Percentiles rank a stretch among this genome's conserved stretches.
Conservation (phyloP, 192 early-diverging fungal genomes). For the Dissophora globulifera region DNA sequence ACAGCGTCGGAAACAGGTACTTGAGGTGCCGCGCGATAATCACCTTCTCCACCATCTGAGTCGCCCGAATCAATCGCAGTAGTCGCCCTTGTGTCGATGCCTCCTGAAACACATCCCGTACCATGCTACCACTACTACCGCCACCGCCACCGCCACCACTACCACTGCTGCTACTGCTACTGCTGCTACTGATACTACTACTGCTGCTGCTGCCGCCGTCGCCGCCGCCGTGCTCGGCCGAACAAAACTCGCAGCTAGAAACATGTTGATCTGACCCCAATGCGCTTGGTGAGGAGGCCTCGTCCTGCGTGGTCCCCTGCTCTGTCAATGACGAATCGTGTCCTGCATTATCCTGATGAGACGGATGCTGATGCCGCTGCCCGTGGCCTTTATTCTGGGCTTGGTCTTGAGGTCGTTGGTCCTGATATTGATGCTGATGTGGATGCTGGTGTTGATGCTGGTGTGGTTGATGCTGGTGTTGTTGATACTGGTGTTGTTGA, state of each 20-base stretch:
- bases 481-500: slow-evolving; percentile 3
- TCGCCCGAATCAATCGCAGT: slow-evolving; percentile 31
- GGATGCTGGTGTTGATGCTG: slow-evolving; percentile 7
- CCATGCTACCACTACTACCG: no score
- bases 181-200: no score
- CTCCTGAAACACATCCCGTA: slow-evolving; percentile 4
- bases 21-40: slow-evolving; percentile 48
- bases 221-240: no score
- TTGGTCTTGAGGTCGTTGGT: slow-evolving; percentile 1
- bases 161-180: no score
- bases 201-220: no score
- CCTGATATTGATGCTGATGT: slow-evolving; percentile 8
- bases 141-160: no score
- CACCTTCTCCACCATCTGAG: slow-evolving; percentile 47
- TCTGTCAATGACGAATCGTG: slow-evolving; percentile 5
- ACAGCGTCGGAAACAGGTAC: slow-evolving; percentile 46
- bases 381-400: no score
- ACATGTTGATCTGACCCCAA: no score
- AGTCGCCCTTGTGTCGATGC: slow-evolving; percentile 28
- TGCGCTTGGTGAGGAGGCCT: no score
- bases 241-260: no score
- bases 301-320: background rate
- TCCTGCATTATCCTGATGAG: background rate
- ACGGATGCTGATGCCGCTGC: background rate
- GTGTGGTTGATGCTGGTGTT: background rate